These are phyloP conservation scores for Artemisia annua DNA, from an alignment of 129 eudicot genomes.

Conservation along the genomic window DNA sequence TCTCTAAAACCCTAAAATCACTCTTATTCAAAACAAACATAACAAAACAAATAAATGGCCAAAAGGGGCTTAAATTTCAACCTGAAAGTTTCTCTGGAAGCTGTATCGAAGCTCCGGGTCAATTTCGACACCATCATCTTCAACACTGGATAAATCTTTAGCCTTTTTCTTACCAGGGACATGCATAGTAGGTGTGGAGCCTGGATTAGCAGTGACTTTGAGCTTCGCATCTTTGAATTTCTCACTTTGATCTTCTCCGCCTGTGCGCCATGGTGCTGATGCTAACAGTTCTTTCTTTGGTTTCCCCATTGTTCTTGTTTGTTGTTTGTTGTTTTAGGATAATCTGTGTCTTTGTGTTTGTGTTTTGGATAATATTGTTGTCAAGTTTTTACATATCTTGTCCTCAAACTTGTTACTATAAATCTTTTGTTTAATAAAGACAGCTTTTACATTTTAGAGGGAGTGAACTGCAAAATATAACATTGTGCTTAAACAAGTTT, in stretches of 20 bases:
- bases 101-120: constrained; percentile 96
- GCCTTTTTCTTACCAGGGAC: constrained; percentile 64
- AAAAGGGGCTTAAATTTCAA: background rate
- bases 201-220: constrained; percentile 82
- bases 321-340: too few relatives aligned
- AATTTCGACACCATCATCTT: constrained; percentile 62
- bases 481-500: too few relatives aligned
- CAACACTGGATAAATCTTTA: constrained; percentile 26
- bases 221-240: constrained; percentile 81
- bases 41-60: background rate
- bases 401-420: too few relatives aligned
- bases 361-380: constrained; percentile 13
- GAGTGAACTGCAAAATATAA: too few relatives aligned
- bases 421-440: too few relatives aligned
- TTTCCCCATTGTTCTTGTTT: constrained; percentile 59
- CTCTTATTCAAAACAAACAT: background rate
- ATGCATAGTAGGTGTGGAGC: constrained; percentile 84
- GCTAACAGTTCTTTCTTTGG: constrained; percentile 76
- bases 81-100: constrained; percentile 96
- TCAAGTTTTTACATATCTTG: too few relatives aligned
- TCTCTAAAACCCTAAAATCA: background rate
- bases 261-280: constrained; percentile 95
- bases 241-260: constrained; percentile 40
- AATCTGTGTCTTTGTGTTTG: background rate
- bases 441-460: too few relatives aligned